phyloP scores from a whole-genome alignment of 2,329 filamentous ascomycete genomes.

The Calonectria honghensis region DNA sequence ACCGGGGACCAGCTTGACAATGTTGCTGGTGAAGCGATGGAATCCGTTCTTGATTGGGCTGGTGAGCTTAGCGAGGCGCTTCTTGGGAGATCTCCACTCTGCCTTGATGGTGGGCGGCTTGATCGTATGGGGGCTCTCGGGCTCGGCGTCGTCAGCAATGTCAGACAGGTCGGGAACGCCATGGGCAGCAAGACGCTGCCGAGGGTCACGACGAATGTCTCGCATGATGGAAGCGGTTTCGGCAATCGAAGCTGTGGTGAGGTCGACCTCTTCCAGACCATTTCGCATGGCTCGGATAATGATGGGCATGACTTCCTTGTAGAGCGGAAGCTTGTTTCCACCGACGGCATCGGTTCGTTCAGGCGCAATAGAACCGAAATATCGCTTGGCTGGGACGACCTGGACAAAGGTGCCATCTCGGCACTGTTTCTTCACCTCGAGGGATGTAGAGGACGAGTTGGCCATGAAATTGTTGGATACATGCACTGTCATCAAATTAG shows the following conservation, averaged over 20 bases:
- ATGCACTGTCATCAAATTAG: conserved; percentile 53
- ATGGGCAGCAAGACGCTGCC: conserved; percentile 48
- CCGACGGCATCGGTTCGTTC: conserved; percentile 42
- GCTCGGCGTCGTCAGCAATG: conserved; percentile 56
- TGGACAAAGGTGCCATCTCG: conserved; percentile 39
- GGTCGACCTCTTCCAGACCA: conserved; percentile 51
- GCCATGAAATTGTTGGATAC: conserved; percentile 52
- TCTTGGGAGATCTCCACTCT: conserved; percentile 57
- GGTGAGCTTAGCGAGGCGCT: conserved; percentile 54
- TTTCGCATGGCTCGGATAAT: conserved; percentile 49
- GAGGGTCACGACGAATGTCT: conserved; percentile 47
- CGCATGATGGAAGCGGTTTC: conserved; percentile 49
- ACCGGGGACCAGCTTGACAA: conserved; percentile 57
- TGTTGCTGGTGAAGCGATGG: conserved; percentile 54
- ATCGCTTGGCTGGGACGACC: conserved; percentile 57
- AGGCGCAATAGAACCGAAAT: conserved; percentile 42
- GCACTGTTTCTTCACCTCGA: conserved; percentile 38
- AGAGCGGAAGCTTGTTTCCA: conserved; percentile 55
- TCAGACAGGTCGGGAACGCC: conserved; percentile 54
- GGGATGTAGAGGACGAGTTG: conserved; percentile 37
- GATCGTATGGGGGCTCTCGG: conserved; percentile 52
- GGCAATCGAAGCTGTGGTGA: conserved; percentile 54
- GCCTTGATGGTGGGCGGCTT: conserved; percentile 48
- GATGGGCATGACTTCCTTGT: conserved; percentile 53
- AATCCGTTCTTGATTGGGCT: conserved; percentile 54